Percentiles rank a stretch among this genome's conserved stretches.
phyloP scores from a whole-genome alignment of 2,329 filamentous ascomycete species.

The Stemphylium vesicarium region DNA sequence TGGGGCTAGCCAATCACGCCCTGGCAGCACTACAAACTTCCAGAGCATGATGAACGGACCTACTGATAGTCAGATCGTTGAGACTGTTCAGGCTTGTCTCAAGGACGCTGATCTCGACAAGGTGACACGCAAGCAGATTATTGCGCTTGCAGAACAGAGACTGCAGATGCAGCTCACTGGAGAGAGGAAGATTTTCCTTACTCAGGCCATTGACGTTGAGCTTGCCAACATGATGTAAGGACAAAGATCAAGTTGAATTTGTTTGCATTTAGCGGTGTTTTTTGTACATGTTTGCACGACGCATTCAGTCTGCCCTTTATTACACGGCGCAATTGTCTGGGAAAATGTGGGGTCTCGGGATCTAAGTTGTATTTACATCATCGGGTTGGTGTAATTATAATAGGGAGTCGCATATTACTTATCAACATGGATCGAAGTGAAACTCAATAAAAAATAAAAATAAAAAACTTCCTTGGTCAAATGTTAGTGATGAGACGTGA shows the following conservation, averaged over 20 bases:
- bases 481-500: neutral
- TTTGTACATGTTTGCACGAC: constrained; percentile 20
- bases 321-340: constrained; percentile 13
- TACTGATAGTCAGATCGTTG: constrained; percentile 79
- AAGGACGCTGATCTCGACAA: constrained; percentile 90
- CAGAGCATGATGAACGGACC: constrained; percentile 66
- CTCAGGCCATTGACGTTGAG: constrained; percentile 90
- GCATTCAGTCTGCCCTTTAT: constrained; percentile 14
- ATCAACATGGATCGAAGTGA: neutral
- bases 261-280: constrained; percentile 29
- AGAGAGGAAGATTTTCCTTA: constrained; percentile 87
- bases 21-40: constrained; percentile 65
- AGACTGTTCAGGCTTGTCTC: constrained; percentile 83
- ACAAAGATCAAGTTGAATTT: constrained; percentile 1
- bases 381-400: constrained; percentile 8
- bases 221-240: constrained; percentile 84
- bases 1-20: constrained; percentile 54
- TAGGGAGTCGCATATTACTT: constrained; percentile 3
- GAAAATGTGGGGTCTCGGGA: constrained; percentile 10
- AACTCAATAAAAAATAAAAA: neutral
- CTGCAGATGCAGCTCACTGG: constrained; percentile 87
- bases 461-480: neutral
- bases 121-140: constrained; percentile 95
- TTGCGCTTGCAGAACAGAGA: constrained; percentile 87
- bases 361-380: constrained; percentile 9